phyloP scores from a whole-genome alignment of 345 rosid genomes.

The Raphanus raphanistrum region DNA sequence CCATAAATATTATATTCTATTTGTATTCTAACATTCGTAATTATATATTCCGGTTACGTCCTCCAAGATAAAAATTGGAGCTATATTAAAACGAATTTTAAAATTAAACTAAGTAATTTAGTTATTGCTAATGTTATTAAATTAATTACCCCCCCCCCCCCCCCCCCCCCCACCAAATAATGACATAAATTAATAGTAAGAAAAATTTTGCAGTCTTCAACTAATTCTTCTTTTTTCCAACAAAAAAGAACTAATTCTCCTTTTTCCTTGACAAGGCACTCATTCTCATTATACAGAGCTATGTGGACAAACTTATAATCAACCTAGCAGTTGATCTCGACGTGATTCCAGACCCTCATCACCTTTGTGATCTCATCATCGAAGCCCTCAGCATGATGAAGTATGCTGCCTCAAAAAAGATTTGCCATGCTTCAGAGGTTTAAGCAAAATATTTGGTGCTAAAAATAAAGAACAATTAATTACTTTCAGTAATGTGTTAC shows the following conservation, averaged over 20 bases:
- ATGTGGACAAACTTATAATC: slow-evolving; percentile 53
- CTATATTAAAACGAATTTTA: background rate
- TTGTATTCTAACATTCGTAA: too few species aligned
- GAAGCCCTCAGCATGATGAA: slow-evolving; percentile 55
- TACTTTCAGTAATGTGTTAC: background rate
- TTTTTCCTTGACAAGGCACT: slow-evolving; percentile 46
- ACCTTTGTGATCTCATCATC: slow-evolving; percentile 51
- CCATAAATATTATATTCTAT: too few species aligned
- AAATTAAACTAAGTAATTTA: too few species aligned
- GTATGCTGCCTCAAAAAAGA: slow-evolving; percentile 19
- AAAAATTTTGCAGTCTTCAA: too few species aligned
- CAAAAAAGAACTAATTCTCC: too few species aligned
- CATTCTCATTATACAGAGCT: slow-evolving; percentile 58
- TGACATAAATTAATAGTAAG: too few species aligned
- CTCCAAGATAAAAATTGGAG: background rate
- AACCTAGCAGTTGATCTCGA: slow-evolving; percentile 60
- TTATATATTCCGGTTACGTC: background rate
- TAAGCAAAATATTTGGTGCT: background rate
- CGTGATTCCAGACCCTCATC: slow-evolving; percentile 64
- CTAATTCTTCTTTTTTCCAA: too few species aligned
- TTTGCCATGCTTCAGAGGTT: background rate
- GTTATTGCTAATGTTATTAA: too few species aligned
- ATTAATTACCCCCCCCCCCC: too few species aligned
- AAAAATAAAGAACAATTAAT: background rate
- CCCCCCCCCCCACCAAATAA: too few species aligned